Evolutionary conservation across 371 early-diverging fungal species (phyloP).

Genomic region (Lichtheimia corymbifera): DNA sequence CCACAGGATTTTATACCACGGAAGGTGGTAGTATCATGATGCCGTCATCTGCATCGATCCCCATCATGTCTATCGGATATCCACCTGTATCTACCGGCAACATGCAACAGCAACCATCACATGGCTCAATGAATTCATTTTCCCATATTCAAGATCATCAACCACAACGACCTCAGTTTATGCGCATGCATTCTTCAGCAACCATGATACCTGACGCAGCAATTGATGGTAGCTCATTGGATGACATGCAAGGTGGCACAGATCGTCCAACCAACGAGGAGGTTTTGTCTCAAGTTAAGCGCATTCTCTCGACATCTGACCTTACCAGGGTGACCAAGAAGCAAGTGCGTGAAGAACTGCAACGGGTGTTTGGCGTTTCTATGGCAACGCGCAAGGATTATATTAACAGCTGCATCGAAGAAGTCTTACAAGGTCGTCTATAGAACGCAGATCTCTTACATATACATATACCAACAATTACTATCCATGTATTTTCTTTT

Average conservation of each 20-base stretch:
- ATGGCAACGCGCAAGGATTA: conserved; percentile 56
- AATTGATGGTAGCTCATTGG: conserved; percentile 14
- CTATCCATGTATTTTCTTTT: no score
- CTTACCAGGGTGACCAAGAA: conserved; percentile 84
- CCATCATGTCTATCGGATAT: conserved; percentile 15
- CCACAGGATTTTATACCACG: not conserved
- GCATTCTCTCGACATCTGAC: conserved; percentile 75
- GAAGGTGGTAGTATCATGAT: conserved; percentile 7
- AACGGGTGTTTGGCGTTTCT: conserved; percentile 39
- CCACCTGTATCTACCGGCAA: no score
- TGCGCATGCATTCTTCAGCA: no score
- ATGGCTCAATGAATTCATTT: no score
- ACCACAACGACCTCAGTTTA: no score
- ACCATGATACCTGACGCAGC: no score
- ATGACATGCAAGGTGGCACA: conserved; percentile 16
- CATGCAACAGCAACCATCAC: no score
- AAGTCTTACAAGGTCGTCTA: conserved; percentile 34
- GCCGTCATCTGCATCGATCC: conserved; percentile 27
- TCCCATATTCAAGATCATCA: no score
- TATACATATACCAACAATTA: not conserved
- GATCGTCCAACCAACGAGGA: conserved; percentile 66
- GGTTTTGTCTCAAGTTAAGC: conserved; percentile 71
- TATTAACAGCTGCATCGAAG: conserved; percentile 50
- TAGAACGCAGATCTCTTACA: conserved; percentile 7
- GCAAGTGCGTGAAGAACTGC: conserved; percentile 56